Percentiles rank a stretch among this genome's conserved stretches.
phyloP scores from a whole-genome alignment of 768 basidiomycete genomes.

The Xerocomus potaroensis region DNA sequence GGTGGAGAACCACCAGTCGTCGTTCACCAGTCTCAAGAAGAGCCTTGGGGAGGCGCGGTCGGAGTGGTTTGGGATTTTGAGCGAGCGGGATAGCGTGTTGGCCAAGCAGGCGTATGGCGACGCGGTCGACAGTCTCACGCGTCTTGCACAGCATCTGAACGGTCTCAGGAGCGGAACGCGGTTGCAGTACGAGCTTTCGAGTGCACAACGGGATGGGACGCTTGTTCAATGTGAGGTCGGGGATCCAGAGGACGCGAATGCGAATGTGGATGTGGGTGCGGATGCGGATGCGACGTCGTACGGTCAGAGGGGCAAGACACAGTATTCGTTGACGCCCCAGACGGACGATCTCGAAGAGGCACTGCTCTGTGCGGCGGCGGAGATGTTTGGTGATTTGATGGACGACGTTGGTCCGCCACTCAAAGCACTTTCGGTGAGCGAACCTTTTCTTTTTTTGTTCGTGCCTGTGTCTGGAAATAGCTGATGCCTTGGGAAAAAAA shows the following conservation, averaged over 20 bases:
- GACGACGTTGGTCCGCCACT: slow-evolving; percentile 78
- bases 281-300: neutral
- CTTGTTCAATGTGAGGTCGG: slow-evolving; percentile 24
- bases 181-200: slow-evolving; percentile 78
- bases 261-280: too few species aligned
- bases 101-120: slow-evolving; percentile 71
- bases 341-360: slow-evolving; percentile 40
- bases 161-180: slow-evolving; percentile 82
- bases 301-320: slow-evolving; percentile 12
- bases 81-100: slow-evolving; percentile 21
- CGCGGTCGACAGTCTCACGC: slow-evolving; percentile 79
- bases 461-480: neutral
- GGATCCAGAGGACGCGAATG: too few species aligned
- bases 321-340: slow-evolving; percentile 35
- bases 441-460: neutral
- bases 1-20: slow-evolving; percentile 79
- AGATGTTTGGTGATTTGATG: slow-evolving; percentile 73
- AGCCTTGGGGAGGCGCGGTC: slow-evolving; percentile 83
- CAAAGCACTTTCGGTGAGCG: slow-evolving; percentile 63
- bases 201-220: slow-evolving; percentile 49
- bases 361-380: slow-evolving; percentile 49
- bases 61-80: slow-evolving; percentile 54
- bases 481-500: neutral
- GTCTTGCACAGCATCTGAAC: slow-evolving; percentile 91
- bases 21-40: slow-evolving; percentile 87